Evolutionary conservation across 441 rosid genomes (phyloP).

Genomic region (Populus hybrid): DNA sequence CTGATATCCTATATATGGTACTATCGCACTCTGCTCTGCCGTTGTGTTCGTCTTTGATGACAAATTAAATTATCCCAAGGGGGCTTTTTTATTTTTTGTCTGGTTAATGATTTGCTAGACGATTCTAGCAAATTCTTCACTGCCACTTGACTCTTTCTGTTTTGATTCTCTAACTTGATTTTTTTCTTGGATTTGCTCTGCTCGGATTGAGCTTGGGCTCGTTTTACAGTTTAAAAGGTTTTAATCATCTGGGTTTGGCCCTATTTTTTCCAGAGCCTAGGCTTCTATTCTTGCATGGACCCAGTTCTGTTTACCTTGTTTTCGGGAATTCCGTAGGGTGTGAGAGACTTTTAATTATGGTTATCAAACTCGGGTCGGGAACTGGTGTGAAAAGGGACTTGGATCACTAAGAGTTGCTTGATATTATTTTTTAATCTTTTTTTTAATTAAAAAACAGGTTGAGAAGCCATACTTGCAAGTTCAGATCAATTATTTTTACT

Average conservation of each 20-base stretch:
- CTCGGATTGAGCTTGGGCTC: neutral
- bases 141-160: neutral
- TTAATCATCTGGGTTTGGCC: neutral
- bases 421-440: no score
- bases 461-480: no score
- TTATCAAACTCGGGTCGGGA: no score
- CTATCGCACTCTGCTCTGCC: neutral
- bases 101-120: neutral
- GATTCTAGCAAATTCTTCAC: constrained; percentile 11
- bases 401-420: no score
- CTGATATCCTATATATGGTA: neutral
- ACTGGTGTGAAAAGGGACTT: no score
- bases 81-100: neutral
- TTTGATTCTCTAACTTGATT: neutral
- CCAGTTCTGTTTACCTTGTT: neutral
- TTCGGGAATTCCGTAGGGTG: neutral
- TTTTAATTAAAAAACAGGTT: no score
- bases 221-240: neutral
- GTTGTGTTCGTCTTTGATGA: neutral
- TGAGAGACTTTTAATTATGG: neutral
- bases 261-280: neutral
- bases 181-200: neutral
- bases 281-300: neutral
- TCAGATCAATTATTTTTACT: no score
- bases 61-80: neutral